Percentiles rank a stretch among this genome's conserved stretches.
Evolutionary conservation across 1,139 yeast genomes (phyloP).

Genomic region (Arxiozyma telluris): DNA sequence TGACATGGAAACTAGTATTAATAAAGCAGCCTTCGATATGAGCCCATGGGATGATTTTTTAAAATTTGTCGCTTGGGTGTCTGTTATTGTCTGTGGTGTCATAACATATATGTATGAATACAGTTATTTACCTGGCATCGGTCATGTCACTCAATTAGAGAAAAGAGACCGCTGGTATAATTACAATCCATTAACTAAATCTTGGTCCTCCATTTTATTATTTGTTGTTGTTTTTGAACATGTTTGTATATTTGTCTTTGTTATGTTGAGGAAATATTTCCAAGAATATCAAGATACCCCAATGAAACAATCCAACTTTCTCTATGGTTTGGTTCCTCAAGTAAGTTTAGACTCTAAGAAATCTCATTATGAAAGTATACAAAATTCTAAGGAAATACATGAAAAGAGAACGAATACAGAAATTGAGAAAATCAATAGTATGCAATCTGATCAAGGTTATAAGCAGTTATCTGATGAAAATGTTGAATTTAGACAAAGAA

Average conservation of each 20-base stretch:
- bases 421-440: conserved; percentile 1
- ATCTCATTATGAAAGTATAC: neutral
- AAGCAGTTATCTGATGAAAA: neutral
- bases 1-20: neutral
- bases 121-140: conserved; percentile 26
- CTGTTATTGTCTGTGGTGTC: conserved; percentile 63
- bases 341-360: neutral
- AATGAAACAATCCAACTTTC: neutral
- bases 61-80: conserved; percentile 60
- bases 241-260: conserved; percentile 13
- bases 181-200: conserved; percentile 19
- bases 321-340: conserved; percentile 2
- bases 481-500: neutral
- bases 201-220: conserved; percentile 20
- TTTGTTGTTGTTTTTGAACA: conserved; percentile 23
- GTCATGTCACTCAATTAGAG: conserved; percentile 10
- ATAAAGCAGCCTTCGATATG: neutral
- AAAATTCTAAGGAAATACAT: neutral
- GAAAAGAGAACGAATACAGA: neutral
- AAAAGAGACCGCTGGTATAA: conserved; percentile 21
- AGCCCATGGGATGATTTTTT: conserved; percentile 37
- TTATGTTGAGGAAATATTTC: conserved; percentile 12
- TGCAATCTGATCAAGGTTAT: neutral
- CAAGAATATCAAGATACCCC: conserved; percentile 6
- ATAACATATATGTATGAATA: conserved; percentile 62